A percentile compares a stretch with the other conserved stretches of the same genome.
Evolutionary conservation across 352 stramenopile genomes (phyloP).

Genomic region (Pythium oligandrum): DNA sequence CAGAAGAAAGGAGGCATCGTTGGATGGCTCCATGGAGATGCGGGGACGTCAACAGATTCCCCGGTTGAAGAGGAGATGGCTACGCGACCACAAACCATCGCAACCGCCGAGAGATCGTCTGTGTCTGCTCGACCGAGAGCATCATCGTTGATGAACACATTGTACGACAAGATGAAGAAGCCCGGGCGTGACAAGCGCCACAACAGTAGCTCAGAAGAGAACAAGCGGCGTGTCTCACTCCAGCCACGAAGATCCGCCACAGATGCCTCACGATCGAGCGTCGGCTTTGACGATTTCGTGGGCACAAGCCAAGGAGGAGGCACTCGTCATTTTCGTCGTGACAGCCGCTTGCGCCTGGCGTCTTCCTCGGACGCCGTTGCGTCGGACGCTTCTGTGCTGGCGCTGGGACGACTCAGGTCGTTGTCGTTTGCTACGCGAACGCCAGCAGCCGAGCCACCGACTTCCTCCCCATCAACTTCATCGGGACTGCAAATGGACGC

Average conservation of each 20-base stretch:
- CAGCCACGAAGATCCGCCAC: background rate
- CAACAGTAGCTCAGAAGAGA: conserved; percentile 11
- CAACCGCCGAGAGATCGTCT: background rate
- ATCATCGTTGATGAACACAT: conserved; percentile 9
- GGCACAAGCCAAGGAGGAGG: background rate
- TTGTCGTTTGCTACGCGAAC: conserved; percentile 13
- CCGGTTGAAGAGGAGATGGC: too few relatives aligned
- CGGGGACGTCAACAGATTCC: too few relatives aligned
- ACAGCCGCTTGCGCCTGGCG: conserved; percentile 9
- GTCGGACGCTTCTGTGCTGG: too few relatives aligned
- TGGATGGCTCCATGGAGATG: conserved; percentile 60
- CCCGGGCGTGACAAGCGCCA: conserved; percentile 4
- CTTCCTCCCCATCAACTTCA: background rate
- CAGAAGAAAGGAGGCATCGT: conserved; percentile 64
- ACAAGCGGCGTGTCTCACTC: conserved; percentile 5
- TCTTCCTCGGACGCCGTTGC: too few relatives aligned
- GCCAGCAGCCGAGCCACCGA: background rate
- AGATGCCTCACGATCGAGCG: background rate
- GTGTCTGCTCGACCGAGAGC: background rate
- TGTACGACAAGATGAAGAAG: conserved; percentile 21
- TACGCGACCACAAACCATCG: too few relatives aligned
- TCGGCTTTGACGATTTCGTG: conserved; percentile 30
- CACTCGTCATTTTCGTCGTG: conserved; percentile 3
- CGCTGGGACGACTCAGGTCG: conserved; percentile 8
- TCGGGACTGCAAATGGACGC: conserved; percentile 7